Evolutionary conservation across 148 eudicot species (phyloP).

Genomic region (Rhododendron simsii): DNA sequence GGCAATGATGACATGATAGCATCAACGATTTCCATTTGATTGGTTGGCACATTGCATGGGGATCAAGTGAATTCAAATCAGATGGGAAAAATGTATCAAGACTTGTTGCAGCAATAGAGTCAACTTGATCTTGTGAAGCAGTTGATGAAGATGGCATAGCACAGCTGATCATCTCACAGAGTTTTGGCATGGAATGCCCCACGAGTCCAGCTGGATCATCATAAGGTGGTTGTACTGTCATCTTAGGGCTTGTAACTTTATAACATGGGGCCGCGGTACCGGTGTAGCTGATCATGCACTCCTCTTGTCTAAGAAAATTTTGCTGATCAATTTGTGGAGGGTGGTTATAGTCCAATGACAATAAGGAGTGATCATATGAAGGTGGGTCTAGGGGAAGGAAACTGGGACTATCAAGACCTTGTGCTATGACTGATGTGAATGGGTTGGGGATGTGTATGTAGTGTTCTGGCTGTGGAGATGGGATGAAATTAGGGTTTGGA

Average conservation of each 20-base stretch:
- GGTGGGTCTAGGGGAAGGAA: constrained; percentile 11
- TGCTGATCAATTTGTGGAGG: too few species aligned
- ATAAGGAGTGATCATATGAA: constrained; percentile 13
- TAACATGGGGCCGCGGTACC: background rate
- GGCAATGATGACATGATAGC: constrained; percentile 14
- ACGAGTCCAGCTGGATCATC: constrained; percentile 8
- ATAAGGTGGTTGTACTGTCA: background rate
- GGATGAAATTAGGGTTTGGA: constrained; percentile 26
- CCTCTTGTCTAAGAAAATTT: constrained; percentile 14
- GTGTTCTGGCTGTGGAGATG: background rate
- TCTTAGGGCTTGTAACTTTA: constrained; percentile 1
- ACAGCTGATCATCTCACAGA: constrained; percentile 16
- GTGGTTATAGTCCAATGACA: background rate
- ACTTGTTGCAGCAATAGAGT: background rate
- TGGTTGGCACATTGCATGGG: constrained; percentile 5
- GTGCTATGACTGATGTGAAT: background rate
- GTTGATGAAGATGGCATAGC: constrained; percentile 9
- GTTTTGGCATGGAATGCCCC: constrained; percentile 12
- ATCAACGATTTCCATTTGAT: constrained; percentile 13
- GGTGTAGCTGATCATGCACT: background rate
- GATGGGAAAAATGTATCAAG: background rate
- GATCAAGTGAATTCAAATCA: background rate
- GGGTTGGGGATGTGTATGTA: too few species aligned
- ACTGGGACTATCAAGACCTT: background rate
- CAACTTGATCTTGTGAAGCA: background rate